phyloP scores from a whole-genome alignment of 1,284 basidiomycete genomes.

The Papiliotrema fonsecae region DNA sequence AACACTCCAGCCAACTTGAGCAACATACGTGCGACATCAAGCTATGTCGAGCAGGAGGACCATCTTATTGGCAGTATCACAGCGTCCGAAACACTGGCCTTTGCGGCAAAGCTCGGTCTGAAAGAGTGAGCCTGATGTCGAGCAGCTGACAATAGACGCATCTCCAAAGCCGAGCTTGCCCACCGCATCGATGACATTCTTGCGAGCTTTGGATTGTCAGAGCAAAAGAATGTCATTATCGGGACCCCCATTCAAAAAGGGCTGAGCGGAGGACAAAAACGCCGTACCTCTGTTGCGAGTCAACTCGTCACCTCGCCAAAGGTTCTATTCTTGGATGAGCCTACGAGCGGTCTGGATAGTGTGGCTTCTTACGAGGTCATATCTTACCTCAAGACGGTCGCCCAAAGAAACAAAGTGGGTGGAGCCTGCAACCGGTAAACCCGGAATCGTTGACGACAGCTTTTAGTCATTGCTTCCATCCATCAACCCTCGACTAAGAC shows the following conservation, averaged over 20 bases:
- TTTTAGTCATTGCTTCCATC: constrained; percentile 72
- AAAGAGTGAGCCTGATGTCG: not conserved
- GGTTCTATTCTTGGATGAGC: constrained; percentile 90
- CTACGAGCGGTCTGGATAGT: constrained; percentile 72
- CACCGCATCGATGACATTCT: constrained; percentile 14
- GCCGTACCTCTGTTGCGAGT: constrained; percentile 88
- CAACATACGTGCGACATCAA: not conserved
- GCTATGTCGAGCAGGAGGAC: constrained; percentile 1
- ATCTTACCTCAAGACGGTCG: constrained; percentile 75
- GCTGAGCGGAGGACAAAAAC: constrained; percentile 91
- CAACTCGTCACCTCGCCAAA: constrained; percentile 92
- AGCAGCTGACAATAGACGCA: not conserved
- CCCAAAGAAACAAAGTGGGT: constrained; percentile 65
- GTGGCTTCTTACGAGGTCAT: constrained; percentile 91
- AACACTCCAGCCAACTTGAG: constrained; percentile 18
- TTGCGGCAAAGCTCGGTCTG: constrained; percentile 9
- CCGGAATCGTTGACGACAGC: not conserved
- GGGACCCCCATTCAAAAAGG: constrained; percentile 49
- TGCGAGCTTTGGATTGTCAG: constrained; percentile 14
- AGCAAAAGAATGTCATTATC: constrained; percentile 31
- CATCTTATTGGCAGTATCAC: not conserved
- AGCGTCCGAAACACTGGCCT: not conserved
- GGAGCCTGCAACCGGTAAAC: constrained; percentile 2
- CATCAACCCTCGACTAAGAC: constrained; percentile 95
- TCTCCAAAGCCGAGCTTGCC: not conserved